Evolutionary conservation across 2,329 filamentous ascomycete species (phyloP).

Genomic region (Cladosporium austrohemisphaericum): DNA sequence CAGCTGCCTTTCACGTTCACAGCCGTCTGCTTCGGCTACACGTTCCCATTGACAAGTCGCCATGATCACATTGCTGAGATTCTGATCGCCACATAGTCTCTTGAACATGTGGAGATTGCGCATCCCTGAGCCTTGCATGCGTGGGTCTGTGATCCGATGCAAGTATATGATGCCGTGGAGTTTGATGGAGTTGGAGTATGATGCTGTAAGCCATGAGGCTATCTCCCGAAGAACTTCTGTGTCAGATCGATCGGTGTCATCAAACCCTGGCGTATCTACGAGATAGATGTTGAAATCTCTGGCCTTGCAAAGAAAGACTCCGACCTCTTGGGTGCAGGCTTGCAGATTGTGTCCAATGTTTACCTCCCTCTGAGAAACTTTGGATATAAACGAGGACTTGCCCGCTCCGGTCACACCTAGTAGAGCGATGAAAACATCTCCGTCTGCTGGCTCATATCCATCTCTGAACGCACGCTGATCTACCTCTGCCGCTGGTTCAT

Average conservation of each 20-base stretch:
- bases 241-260: constrained; percentile 33
- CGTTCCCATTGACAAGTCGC: constrained; percentile 43
- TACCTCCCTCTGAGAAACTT: constrained; percentile 18
- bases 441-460: constrained; percentile 2
- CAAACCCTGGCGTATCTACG: constrained; percentile 17
- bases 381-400: constrained; percentile 37
- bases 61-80: constrained; percentile 40
- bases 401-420: constrained; percentile 43
- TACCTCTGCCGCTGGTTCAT: neutral
- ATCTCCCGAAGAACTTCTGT: constrained; percentile 44
- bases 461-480: constrained; percentile 12
- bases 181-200: constrained; percentile 31
- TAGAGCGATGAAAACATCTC: constrained; percentile 32
- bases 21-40: constrained; percentile 19
- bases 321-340: constrained; percentile 18
- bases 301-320: neutral
- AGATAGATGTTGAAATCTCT: constrained; percentile 3
- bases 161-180: constrained; percentile 47
- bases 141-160: constrained; percentile 43
- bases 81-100: constrained; percentile 42
- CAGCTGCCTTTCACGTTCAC: constrained; percentile 19
- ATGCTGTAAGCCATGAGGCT: constrained; percentile 36
- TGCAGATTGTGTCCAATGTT: constrained; percentile 31
- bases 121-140: constrained; percentile 39
- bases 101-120: constrained; percentile 46